Conservation (phyloP, 306 rosid genomes). For the Betula pendula region DNA sequence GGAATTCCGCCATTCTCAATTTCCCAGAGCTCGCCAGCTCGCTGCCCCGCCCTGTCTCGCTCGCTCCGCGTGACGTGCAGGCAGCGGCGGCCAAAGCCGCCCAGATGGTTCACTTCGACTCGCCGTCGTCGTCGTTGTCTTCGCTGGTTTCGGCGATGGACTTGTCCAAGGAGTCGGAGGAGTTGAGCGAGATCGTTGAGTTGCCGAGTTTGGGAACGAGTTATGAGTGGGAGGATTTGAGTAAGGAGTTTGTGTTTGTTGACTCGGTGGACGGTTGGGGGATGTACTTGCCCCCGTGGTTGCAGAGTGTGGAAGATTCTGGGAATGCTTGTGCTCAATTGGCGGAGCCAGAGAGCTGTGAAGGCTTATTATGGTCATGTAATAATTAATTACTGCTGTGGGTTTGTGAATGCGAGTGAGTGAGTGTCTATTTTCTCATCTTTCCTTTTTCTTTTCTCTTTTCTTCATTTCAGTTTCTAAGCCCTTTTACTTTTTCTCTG, state of each 20-base stretch:
- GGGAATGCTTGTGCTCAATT: slow-evolving; percentile 19
- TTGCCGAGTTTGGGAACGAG: slow-evolving; percentile 59
- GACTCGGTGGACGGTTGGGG: slow-evolving; percentile 57
- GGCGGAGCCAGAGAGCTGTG: slow-evolving; percentile 30
- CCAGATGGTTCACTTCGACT: slow-evolving; percentile 53
- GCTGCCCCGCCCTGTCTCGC: slow-evolving; percentile 82
- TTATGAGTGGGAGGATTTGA: slow-evolving; percentile 34
- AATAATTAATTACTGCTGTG: neutral
- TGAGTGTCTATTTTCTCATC: no score
- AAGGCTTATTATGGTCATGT: slow-evolving; percentile 51
- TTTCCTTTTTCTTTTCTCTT: neutral
- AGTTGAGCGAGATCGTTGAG: slow-evolving; percentile 67
- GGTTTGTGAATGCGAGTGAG: slow-evolving; percentile 13
- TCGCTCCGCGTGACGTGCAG: slow-evolving; percentile 76
- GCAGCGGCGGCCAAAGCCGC: slow-evolving; percentile 93
- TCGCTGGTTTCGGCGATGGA: slow-evolving; percentile 41
- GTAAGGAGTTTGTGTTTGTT: slow-evolving; percentile 57
- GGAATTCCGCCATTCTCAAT: slow-evolving; percentile 77
- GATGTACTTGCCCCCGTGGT: slow-evolving; percentile 65
- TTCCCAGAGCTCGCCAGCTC: slow-evolving; percentile 67
- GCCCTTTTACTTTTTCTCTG: slow-evolving; percentile 50
- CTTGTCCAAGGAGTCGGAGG: slow-evolving; percentile 46
- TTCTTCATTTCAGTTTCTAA: neutral
- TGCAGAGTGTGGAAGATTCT: slow-evolving; percentile 45
- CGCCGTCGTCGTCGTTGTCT: slow-evolving; percentile 28